These are phyloP conservation scores for Coniella lustricola DNA, from an alignment of 2,329 filamentous ascomycete species.

Conservation along the genomic window DNA sequence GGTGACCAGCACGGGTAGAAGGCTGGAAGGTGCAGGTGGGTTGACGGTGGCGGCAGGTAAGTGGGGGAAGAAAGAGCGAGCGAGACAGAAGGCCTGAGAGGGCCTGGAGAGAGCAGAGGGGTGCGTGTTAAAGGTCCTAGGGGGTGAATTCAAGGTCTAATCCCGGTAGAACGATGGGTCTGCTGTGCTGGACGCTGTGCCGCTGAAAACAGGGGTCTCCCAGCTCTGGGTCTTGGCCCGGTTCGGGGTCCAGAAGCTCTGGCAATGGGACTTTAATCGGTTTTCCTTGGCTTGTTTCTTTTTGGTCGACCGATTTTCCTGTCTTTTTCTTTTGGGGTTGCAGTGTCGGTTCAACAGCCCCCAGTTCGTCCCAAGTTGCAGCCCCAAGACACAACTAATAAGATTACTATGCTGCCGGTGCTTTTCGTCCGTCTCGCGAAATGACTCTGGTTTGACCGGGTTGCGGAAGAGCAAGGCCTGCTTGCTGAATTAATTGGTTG, in stretches of 20 bases:
- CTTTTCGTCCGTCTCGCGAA: constrained; percentile 28
- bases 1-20: no score
- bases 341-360: constrained; percentile 27
- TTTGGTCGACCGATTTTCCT: no score
- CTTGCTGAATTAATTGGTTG: constrained; percentile 35
- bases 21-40: no score
- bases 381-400: constrained; percentile 26
- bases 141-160: constrained; percentile 17
- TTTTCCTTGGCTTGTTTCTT: no score
- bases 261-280: no score
- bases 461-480: constrained; percentile 49
- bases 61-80: no score
- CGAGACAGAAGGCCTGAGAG: no score
- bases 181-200: constrained; percentile 33
- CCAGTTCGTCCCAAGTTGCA: constrained; percentile 24
- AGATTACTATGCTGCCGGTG: constrained; percentile 25
- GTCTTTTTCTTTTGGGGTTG: constrained; percentile 27
- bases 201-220: constrained; percentile 25
- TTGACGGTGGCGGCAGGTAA: no score
- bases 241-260: constrained; percentile 25
- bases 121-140: constrained; percentile 18
- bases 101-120: constrained; percentile 15
- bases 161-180: constrained; percentile 24
- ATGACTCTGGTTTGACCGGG: constrained; percentile 39
- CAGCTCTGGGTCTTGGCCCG: constrained; percentile 24